These are phyloP conservation scores for Candolleomyces aberdarensis DNA, from an alignment of 768 basidiomycete species.

Conservation along the genomic window DNA sequence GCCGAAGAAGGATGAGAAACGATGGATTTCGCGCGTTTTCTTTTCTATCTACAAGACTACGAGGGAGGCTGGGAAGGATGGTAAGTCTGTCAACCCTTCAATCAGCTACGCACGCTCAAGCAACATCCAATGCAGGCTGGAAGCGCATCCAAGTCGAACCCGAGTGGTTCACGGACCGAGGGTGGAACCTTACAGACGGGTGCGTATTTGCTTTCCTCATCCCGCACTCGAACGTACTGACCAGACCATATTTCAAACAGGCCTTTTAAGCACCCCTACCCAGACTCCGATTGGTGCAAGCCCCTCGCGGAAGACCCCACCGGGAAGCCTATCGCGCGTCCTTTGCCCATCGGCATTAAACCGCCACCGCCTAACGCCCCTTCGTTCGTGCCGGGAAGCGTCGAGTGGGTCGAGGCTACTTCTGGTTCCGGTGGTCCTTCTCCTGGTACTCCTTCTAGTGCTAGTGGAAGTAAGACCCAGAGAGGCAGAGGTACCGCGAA, in stretches of 20 bases:
- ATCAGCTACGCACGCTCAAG: not conserved
- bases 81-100: conserved; percentile 25
- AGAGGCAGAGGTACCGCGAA: too few species aligned
- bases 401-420: not conserved
- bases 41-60: conserved; percentile 38
- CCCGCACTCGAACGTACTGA: not conserved
- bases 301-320: conserved; percentile 12
- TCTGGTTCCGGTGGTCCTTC: too few species aligned
- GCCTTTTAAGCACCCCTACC: conserved; percentile 14
- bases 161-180: conserved; percentile 41
- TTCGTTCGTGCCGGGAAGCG: conserved; percentile 1
- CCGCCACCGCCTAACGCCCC: conserved; percentile 7
- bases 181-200: conserved; percentile 24
- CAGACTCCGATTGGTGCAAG: conserved; percentile 11
- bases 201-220: conserved; percentile 13
- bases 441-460: too few species aligned
- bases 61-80: conserved; percentile 47
- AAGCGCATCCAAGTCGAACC: conserved; percentile 41
- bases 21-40: conserved; percentile 32
- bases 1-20: conserved; percentile 32
- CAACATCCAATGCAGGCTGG: conserved; percentile 38
- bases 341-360: conserved; percentile 9
- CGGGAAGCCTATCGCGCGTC: conserved; percentile 10
- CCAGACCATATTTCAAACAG: not conserved
- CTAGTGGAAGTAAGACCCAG: too few species aligned